Evolutionary conservation across 2,329 filamentous ascomycete genomes (phyloP).

Genomic region (Tolypocladium paradoxum): DNA sequence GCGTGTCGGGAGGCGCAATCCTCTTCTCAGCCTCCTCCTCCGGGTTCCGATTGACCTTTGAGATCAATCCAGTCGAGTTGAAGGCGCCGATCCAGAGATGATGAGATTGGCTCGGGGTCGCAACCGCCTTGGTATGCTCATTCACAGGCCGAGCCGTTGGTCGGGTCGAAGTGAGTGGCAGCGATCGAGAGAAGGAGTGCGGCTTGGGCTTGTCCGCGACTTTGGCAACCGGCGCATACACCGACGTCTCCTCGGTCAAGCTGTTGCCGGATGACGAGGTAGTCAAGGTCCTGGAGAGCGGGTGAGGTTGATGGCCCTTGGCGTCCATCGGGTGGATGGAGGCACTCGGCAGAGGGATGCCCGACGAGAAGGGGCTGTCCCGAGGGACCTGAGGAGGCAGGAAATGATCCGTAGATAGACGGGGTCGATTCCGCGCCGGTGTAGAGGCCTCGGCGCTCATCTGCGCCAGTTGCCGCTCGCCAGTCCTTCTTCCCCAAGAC

Average conservation of each 20-base stretch:
- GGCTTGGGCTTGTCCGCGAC: constrained; percentile 15
- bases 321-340: constrained; percentile 38
- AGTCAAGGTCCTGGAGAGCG: constrained; percentile 75
- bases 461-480: constrained; percentile 43
- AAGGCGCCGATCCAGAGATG: constrained; percentile 76
- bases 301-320: constrained; percentile 54
- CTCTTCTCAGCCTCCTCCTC: constrained; percentile 55
- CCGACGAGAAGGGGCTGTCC: constrained; percentile 53
- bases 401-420: constrained; percentile 72
- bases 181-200: constrained; percentile 26
- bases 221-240: constrained; percentile 18
- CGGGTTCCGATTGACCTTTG: constrained; percentile 80
- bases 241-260: constrained; percentile 54
- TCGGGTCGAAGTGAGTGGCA: constrained; percentile 27
- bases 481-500: constrained; percentile 50
- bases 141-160: constrained; percentile 17
- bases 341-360: constrained; percentile 39
- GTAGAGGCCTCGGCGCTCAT: constrained; percentile 43
- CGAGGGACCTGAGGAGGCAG: constrained; percentile 50
- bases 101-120: constrained; percentile 34
- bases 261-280: constrained; percentile 79
- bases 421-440: constrained; percentile 52
- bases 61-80: constrained; percentile 88
- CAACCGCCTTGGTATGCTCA: constrained; percentile 19
- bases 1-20: constrained; percentile 79